Evolutionary conservation across 306 rosid genomes (phyloP), one percentile per base, ranked within the genome.

Genomic region (Echinosophora koreensis): DNA sequence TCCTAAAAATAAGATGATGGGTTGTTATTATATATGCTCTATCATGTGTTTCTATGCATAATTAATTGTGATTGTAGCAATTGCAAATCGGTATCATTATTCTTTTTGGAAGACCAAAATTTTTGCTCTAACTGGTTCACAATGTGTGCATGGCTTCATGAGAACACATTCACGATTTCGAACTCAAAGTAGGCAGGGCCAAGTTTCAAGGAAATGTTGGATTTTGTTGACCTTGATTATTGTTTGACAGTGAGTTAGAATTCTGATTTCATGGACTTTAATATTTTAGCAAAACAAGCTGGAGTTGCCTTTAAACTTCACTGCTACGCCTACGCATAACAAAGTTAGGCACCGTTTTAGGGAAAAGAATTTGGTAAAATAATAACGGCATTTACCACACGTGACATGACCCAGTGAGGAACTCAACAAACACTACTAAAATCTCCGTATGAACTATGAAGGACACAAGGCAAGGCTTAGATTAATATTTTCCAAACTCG

Each of bases 141-240:
- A 74, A 32, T 56, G 64, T 42, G 50, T n/a, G 73, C 74, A 73
- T 66, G 80, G 52, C 52, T 32, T 52, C 62, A 42, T 6, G 51
- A 59, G 80, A 51, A 60, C 60, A 60, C 6, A 10, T 28, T 66
- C 60, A 65, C 6, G 27, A 54, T 54, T 76, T 82, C 78, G 76
- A 67, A 55, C 69, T 39, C 8, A 76, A 70, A 67, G 73, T 73
- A 17, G 80, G 73, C 69, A 39, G 77, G 68, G 47, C 69, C 77
- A 67, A 83, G 73, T 84, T 80, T 80, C 77, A 57, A 84, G 76
- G 79, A 63, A 62, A 38, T 74, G 63, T 59, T 70, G 71, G 59
- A 64, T 76, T 68, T 74, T 71, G 58, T 79, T 79, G 75, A 74
- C 84, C 73, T 78, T 58, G 16, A 56, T 57, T 49, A 41, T 52